These are phyloP conservation scores for Nakazawaea ishiwadae DNA, from an alignment of 805 yeast genomes.

Conservation along the genomic window DNA sequence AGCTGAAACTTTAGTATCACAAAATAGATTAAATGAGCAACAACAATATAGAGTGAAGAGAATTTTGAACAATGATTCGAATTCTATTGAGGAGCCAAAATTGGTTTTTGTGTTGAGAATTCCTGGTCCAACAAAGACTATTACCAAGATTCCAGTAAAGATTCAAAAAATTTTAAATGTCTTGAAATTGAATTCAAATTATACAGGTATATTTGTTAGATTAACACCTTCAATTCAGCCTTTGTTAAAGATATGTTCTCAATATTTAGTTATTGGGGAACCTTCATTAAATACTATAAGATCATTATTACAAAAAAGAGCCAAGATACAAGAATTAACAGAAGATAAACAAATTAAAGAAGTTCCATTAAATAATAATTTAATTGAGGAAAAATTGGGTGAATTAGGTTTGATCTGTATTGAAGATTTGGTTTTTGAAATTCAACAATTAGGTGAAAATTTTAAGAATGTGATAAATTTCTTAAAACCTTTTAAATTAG, in stretches of 20 bases:
- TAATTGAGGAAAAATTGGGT: conserved; percentile 68
- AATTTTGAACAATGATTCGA: conserved; percentile 25
- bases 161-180: conserved; percentile 55
- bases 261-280: conserved; percentile 67
- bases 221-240: conserved; percentile 55
- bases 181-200: conserved; percentile 52
- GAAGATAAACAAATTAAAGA: conserved; percentile 25
- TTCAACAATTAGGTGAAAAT: conserved; percentile 55
- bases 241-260: conserved; percentile 61
- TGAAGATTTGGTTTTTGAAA: conserved; percentile 75
- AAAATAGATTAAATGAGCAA: conserved; percentile 58
- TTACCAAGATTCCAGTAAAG: conserved; percentile 62
- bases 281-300: conserved; percentile 74
- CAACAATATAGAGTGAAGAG: conserved; percentile 66
- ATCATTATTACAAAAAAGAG: conserved; percentile 73
- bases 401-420: conserved; percentile 71
- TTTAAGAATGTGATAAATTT: conserved; percentile 59
- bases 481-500: conserved; percentile 65
- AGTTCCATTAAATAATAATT: conserved; percentile 60
- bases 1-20: conserved; percentile 70
- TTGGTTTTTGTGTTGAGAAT: conserved; percentile 65
- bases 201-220: conserved; percentile 72
- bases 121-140: conserved; percentile 46
- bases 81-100: conserved; percentile 37
- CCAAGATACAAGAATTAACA: conserved; percentile 40